Percentiles rank a stretch among this genome's conserved stretches.
Evolutionary conservation across 257 asterid genomes (phyloP).

Genomic region (Lycium ferocissimum): DNA sequence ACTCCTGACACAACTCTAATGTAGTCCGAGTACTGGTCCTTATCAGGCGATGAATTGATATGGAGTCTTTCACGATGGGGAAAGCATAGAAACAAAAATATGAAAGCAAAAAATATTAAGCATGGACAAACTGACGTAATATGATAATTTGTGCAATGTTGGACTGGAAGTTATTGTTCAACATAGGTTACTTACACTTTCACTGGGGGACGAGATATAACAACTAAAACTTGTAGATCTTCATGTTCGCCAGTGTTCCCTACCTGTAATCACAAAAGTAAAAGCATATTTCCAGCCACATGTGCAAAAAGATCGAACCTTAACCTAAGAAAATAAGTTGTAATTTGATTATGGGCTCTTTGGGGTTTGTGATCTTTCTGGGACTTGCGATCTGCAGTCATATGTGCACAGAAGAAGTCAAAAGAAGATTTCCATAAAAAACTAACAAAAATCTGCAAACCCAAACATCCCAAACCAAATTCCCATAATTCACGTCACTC

Average conservation of each 20-base stretch:
- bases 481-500: too few relatives aligned
- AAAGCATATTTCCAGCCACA: constrained; percentile 16
- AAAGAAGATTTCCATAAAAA: too few relatives aligned
- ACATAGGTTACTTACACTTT: constrained; percentile 70
- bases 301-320: background rate
- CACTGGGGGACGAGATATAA: constrained; percentile 86
- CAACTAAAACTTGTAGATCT: constrained; percentile 77
- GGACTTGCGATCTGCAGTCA: background rate
- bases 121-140: background rate
- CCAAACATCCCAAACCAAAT: too few relatives aligned
- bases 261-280: constrained; percentile 51
- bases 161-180: background rate
- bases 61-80: background rate
- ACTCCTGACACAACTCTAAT: background rate
- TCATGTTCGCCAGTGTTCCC: constrained; percentile 71
- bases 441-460: too few relatives aligned
- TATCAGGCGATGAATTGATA: constrained; percentile 15
- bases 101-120: background rate
- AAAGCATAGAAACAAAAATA: background rate
- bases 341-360: background rate
- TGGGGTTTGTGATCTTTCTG: background rate
- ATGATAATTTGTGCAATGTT: background rate
- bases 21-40: constrained; percentile 13
- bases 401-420: background rate
- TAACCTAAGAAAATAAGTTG: background rate